These are phyloP conservation scores for Hysterangium stoloniferum DNA, from an alignment of 768 basidiomycete genomes.

Conservation along the genomic window DNA sequence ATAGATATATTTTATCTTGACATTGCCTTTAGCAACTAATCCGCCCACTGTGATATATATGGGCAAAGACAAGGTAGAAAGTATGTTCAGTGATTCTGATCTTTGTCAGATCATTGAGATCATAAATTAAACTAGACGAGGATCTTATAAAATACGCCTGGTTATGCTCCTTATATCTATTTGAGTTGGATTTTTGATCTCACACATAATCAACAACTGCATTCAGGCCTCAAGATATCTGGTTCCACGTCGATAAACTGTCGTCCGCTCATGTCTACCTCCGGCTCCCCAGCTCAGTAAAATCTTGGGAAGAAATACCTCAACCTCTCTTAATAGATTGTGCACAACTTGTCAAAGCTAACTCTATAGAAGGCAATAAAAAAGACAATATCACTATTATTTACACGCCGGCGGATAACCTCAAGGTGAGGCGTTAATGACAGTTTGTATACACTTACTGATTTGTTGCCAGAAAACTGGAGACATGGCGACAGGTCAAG, in stretches of 20 bases:
- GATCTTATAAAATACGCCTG: slow-evolving; percentile 90
- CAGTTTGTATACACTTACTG: neutral
- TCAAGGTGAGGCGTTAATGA: slow-evolving; percentile 53
- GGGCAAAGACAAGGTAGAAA: slow-evolving; percentile 96
- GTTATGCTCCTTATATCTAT: neutral
- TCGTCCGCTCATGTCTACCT: slow-evolving; percentile 96
- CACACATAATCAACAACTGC: neutral
- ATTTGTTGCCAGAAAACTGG: slow-evolving; percentile 72
- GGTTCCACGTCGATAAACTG: slow-evolving; percentile 98
- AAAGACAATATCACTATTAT: slow-evolving; percentile 90
- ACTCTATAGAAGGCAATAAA: slow-evolving; percentile 97
- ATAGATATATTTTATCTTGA: neutral
- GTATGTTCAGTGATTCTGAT: slow-evolving; percentile 38
- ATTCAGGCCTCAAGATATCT: slow-evolving; percentile 62
- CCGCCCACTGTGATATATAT: slow-evolving; percentile 79
- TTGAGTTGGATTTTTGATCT: neutral
- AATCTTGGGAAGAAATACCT: slow-evolving; percentile 81
- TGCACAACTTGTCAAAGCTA: slow-evolving; percentile 94
- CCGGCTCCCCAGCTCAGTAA: slow-evolving; percentile 74
- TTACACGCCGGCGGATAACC: slow-evolving; percentile 86
- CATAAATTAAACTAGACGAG: slow-evolving; percentile 57
- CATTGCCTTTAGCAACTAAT: slow-evolving; percentile 35
- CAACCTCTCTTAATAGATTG: slow-evolving; percentile 71
- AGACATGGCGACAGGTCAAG: slow-evolving; percentile 95
- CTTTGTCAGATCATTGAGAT: neutral